Evolutionary conservation across 306 rosid genomes (phyloP).

Genomic region (Sindora glabra): DNA sequence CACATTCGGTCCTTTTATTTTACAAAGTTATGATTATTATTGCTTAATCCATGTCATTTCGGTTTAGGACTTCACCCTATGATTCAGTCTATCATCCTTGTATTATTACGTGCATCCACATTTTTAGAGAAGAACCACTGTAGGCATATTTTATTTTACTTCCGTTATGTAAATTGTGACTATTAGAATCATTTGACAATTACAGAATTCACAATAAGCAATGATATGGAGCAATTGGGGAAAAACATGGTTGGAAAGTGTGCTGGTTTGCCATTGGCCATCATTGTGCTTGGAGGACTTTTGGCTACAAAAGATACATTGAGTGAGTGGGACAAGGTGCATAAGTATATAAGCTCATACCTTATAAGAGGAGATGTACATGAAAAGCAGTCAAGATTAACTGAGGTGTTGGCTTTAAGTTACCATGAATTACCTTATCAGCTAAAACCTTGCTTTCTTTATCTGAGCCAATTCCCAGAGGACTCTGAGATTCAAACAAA

Average conservation of each 20-base stretch:
- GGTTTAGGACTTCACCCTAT: neutral
- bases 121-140: neutral
- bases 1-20: too few relatives aligned
- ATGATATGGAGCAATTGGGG: constrained; percentile 27
- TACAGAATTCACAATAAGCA: constrained; percentile 15
- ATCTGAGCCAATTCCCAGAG: constrained; percentile 48
- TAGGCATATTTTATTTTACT: neutral
- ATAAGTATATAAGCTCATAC: constrained; percentile 12
- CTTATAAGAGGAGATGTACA: constrained; percentile 22
- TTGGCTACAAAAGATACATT: constrained; percentile 34
- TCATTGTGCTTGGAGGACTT: constrained; percentile 49
- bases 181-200: neutral
- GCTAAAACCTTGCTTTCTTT: constrained; percentile 44
- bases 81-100: neutral
- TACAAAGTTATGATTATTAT: too few relatives aligned
- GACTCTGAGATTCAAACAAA: constrained; percentile 36
- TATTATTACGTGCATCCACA: neutral
- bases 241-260: constrained; percentile 44
- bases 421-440: constrained; percentile 33
- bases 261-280: constrained; percentile 47
- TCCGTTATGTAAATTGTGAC: neutral
- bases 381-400: constrained; percentile 22
- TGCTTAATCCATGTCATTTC: neutral
- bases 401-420: constrained; percentile 40
- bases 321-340: constrained; percentile 32